Evolutionary conservation across 805 yeast genomes (phyloP).

Genomic region (Kazachstania bromeliacearum): DNA sequence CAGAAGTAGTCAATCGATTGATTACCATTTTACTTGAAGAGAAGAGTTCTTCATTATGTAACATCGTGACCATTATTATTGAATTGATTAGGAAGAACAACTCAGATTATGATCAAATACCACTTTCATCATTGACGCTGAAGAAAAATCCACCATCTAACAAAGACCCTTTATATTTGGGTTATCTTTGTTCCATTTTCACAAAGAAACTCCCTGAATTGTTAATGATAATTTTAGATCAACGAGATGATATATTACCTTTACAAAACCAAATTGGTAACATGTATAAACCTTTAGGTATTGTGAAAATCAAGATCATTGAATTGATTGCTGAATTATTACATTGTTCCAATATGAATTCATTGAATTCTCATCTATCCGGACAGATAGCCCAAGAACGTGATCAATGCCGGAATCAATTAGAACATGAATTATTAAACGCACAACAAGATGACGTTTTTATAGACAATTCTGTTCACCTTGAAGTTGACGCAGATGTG

Average conservation of each 20-base stretch:
- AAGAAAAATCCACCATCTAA: constrained; percentile 82
- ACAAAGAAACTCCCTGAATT: constrained; percentile 43
- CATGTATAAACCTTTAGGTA: constrained; percentile 65
- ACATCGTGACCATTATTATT: constrained; percentile 86
- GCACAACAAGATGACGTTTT: constrained; percentile 22
- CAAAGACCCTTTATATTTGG: constrained; percentile 85
- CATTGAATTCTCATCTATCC: constrained; percentile 69
- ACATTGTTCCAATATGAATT: constrained; percentile 96
- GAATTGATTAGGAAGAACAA: constrained; percentile 92
- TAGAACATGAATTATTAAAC: constrained; percentile 32
- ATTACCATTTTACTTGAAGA: constrained; percentile 57
- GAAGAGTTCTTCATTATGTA: constrained; percentile 75
- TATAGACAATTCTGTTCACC: neutral
- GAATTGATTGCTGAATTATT: constrained; percentile 89
- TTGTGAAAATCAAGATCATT: constrained; percentile 81
- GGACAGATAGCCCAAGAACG: constrained; percentile 59
- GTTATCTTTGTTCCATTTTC: constrained; percentile 67
- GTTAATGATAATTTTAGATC: constrained; percentile 10
- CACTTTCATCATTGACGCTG: constrained; percentile 62
- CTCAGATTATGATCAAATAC: constrained; percentile 85
- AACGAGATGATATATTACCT: constrained; percentile 10
- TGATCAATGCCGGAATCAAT: constrained; percentile 53
- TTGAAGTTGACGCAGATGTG: neutral
- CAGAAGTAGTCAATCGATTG: constrained; percentile 48
- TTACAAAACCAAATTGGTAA: constrained; percentile 55